Conservation (phyloP, 192 early-diverging fungal genomes). For the Gonapodya sp. region DNA sequence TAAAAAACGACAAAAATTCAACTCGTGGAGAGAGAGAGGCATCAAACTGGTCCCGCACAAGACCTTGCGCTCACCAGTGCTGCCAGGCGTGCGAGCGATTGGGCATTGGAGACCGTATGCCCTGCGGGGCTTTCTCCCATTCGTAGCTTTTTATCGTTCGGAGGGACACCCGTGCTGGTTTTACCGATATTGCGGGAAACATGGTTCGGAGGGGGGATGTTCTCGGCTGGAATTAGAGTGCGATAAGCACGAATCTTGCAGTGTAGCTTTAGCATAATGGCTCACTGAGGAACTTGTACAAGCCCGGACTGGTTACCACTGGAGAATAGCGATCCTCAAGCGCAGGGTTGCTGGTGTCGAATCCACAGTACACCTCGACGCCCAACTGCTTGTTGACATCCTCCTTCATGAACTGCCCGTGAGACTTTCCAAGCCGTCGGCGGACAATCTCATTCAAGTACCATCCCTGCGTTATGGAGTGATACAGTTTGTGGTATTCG, state of each 20-base stretch:
- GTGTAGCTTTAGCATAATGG: no score
- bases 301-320: neutral
- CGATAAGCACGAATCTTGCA: no score
- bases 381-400: neutral
- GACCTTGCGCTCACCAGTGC: neutral
- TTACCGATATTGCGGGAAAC: neutral
- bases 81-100: neutral
- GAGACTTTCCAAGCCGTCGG: neutral
- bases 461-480: constrained; percentile 6
- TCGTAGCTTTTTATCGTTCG: neutral
- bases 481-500: neutral
- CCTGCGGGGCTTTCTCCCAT: constrained; percentile 7
- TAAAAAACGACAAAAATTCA: no score
- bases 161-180: neutral
- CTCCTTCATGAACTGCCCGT: neutral
- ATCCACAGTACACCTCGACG: constrained; percentile 8
- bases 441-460: constrained; percentile 9
- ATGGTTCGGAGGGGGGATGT: no score
- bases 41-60: neutral
- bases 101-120: constrained; percentile 3
- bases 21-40: neutral
- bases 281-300: neutral
- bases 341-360: neutral
- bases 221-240: no score
- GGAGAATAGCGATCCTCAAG: neutral